Evolutionary conservation across 306 rosid species (phyloP), one percentile per base, ranked within the genome.

Genomic region (Lithocarpus polystachyus): DNA sequence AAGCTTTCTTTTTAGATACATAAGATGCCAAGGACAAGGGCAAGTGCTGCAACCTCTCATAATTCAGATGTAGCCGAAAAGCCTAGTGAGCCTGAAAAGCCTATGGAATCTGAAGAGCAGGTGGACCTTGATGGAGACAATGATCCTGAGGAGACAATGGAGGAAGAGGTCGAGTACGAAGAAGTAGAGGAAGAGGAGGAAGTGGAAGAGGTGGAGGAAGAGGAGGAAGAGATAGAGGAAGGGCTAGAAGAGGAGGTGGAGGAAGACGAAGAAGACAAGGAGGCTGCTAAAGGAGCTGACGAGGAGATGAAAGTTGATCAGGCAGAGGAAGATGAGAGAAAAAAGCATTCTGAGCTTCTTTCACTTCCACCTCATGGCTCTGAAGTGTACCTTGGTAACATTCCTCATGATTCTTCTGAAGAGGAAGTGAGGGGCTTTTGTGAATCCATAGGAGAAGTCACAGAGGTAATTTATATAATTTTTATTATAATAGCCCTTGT

Each of bases 291-390:
- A 20, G 64, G 52, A 56, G 75, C 68, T 43, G 57, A 33, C 22
- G 84, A 56, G 26, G 88, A 60, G 73, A 87, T 77, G 77, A 75
- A 74, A 64, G 82, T 77, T 69, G 68, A 53, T 19, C 82, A 67
- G 0, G 56, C 45, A 14, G 69, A 64, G 26, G 89, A 82, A 69
- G 84, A 52, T 56, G 89, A 87, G 76, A 83, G 83, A 76, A 87
- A 51, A 86, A 86, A 79, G 77, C 92, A 86, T 23, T 88, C 82
- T 10, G 93, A 90, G 75, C 93, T 92, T 80, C 94, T 90, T 90
- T 87, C 90, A 0, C 92, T 90, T 81, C 97, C 97, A 57, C 92
- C 92, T 20, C 93, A 92, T 79, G 97, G 93, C 1, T 87, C 97
- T 43, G 89, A 86, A 75, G 93, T 92, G 53, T 90, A 88, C 83